These are phyloP conservation scores for Ophiostoma sp. DNA, from an alignment of 2,329 filamentous ascomycete genomes.

Conservation along the genomic window DNA sequence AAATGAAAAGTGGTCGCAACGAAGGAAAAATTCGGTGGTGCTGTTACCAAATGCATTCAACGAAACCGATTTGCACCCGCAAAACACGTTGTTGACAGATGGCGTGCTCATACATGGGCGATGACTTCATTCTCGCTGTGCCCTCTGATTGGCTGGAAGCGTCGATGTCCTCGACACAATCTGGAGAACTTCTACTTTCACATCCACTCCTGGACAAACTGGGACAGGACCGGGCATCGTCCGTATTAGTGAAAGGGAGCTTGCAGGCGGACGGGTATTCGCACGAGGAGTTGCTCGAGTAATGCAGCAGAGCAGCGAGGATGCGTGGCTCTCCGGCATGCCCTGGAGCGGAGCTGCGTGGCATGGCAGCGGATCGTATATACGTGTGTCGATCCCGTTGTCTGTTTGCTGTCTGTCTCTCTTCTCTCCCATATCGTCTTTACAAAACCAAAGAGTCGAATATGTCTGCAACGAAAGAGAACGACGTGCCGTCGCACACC, in stretches of 20 bases:
- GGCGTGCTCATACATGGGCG: conserved; percentile 8
- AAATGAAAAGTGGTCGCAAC: neutral
- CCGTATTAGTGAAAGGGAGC: neutral
- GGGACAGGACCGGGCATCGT: neutral
- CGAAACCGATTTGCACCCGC: neutral
- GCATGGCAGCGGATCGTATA: neutral
- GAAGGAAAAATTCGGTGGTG: neutral
- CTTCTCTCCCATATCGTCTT: neutral
- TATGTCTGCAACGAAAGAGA: neutral
- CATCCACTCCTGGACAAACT: neutral
- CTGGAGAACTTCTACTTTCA: conserved; percentile 6
- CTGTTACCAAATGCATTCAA: neutral
- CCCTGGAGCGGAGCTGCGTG: neutral
- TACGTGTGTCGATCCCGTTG: neutral
- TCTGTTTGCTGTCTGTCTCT: neutral
- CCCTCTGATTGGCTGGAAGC: neutral
- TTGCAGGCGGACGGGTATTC: neutral
- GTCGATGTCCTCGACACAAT: neutral
- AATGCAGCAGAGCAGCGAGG: neutral
- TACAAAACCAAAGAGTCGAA: neutral
- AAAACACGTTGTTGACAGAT: conserved; percentile 12
- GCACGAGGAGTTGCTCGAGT: neutral
- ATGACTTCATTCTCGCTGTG: conserved; percentile 9
- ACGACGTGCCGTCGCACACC: neutral
- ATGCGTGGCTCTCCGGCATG: neutral